Evolutionary conservation across 2,329 filamentous ascomycete species (phyloP), one percentile per base, ranked within the genome.

Genomic region (Pseudogymnoascus sp.): DNA sequence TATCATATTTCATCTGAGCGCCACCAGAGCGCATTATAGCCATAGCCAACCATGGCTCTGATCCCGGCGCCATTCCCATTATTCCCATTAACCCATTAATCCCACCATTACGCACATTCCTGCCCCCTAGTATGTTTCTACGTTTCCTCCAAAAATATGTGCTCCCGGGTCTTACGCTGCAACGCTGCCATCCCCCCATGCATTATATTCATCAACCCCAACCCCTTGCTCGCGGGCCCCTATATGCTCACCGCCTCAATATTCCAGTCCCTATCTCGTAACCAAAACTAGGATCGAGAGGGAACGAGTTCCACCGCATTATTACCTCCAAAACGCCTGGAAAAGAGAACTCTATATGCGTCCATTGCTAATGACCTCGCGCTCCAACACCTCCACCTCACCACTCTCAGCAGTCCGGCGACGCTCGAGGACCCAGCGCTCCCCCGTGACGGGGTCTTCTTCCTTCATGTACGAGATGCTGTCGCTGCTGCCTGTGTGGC

Each of bases 341-440:
- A 53, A 33, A 53, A 33, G 8, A 20, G 15, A 15, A 35, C 22
- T 8, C 59, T 63, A 68, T 62, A 69, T 69, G 62, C 66, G 67
- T 4, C 69, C 68, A 9, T 83, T 82, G 63, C 82, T 79, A 8
- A 89, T 80, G 62, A 89, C 76, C 70, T 88, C 83, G 60, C 86
- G 76, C 47, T 82, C 85, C 3, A 88, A 72, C n/a, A 89, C 72
- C 69, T 88, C 84, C 60, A 86, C 72, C 70, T 87, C 80, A 0
- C 86, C 87, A 62, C 77, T 80, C 67, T 89, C 86, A 1, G 78
- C 83, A 2, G 85, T 88, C 36, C 87, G 76, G 59, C 87, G 77
- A 36, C 87, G 75, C 72, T 91, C 88, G 66, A 90, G 75, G 6
- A 90, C 82, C 88, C 87, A 90, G 50, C 85, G 75, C 65, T 82